Base-by-base conservation (phyloP, 2,329 filamentous ascomycete species). In the Sarocladium strictum region DNA sequence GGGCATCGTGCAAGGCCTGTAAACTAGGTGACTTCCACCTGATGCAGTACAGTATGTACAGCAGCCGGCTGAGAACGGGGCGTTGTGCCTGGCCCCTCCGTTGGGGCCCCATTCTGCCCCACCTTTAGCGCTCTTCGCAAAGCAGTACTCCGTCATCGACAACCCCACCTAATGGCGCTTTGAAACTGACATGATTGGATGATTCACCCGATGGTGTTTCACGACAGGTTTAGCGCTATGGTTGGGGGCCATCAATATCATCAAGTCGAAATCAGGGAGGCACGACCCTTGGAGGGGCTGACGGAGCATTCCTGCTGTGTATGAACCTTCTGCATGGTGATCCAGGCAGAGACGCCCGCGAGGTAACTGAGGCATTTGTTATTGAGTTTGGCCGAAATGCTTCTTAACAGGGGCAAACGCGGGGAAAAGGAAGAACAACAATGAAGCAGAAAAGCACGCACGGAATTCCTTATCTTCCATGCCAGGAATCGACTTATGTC, bases 21-120 rank as follows among this genome's bases (percentile, higher is more conserved):
- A 38, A 9, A 15, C 35, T 38, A 10, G n/a, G 7, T 15, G 12
- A 19, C 35, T 38, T 38, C n/a, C 40, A 43, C 17, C 3, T 43
- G 43, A 6, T n/a, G 3, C n/a, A n/a, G n/a, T n/a, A n/a, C n/a
- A n/a, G n/a, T n/a, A n/a, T n/a, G n/a, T n/a, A n/a, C n/a, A n/a
- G n/a, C n/a, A n/a, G n/a, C 23, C 10, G 4, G 27, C 9, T 24
- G 26, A n/a, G 6, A 19, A 35, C 33, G 27, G 47, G 47, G 47
- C 47, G 47, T n/a, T 32, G 43, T 49, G 26, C 43, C 43, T 49
- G 43, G 24, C 27, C 26, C 47, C 27, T 33, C 47, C 47, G 24
- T n/a, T n/a, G n/a, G n/a, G n/a, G n/a, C n/a, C n/a, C n/a, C n/a
- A n/a, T n/a, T n/a, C n/a, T 51, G 47, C 47, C 27, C 47, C 47